Evolutionary conservation across 176 grass and related monocot species (phyloP).

Genomic region (Carex pumila): DNA sequence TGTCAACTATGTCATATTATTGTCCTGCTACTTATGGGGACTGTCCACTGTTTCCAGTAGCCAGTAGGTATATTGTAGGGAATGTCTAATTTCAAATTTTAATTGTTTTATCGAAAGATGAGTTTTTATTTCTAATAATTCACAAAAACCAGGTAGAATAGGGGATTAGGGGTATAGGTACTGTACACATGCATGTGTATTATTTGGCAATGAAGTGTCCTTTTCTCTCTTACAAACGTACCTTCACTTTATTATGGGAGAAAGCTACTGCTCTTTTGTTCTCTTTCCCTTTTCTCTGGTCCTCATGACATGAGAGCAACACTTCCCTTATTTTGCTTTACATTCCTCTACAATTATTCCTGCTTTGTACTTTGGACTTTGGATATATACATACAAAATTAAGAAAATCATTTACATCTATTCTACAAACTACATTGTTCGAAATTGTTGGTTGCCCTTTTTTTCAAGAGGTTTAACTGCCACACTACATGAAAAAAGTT

Average conservation of each 20-base stretch:
- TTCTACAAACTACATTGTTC: neutral
- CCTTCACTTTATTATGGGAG: slow-evolving; percentile 22
- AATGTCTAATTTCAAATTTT: neutral
- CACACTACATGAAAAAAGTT: neutral
- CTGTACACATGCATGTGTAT: neutral
- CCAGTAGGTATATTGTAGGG: neutral
- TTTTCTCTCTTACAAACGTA: slow-evolving; percentile 34
- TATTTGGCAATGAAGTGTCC: slow-evolving; percentile 24
- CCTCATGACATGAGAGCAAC: neutral
- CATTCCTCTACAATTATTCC: slow-evolving; percentile 14
- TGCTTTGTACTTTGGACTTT: neutral
- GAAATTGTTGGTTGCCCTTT: neutral
- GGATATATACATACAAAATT: neutral
- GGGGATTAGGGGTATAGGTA: neutral
- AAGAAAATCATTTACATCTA: neutral
- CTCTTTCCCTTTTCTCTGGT: slow-evolving; percentile 10
- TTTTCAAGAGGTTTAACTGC: neutral
- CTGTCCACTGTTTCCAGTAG: neutral
- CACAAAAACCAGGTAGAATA: neutral
- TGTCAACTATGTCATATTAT: neutral
- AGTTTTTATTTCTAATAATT: slow-evolving; percentile 12
- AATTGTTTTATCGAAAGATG: neutral
- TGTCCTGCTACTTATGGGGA: neutral
- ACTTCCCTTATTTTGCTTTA: neutral
- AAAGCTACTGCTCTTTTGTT: slow-evolving; percentile 29